Evolutionary conservation across 176 grass and related monocot species (phyloP).

Genomic region (Triticum dicoccoides): DNA sequence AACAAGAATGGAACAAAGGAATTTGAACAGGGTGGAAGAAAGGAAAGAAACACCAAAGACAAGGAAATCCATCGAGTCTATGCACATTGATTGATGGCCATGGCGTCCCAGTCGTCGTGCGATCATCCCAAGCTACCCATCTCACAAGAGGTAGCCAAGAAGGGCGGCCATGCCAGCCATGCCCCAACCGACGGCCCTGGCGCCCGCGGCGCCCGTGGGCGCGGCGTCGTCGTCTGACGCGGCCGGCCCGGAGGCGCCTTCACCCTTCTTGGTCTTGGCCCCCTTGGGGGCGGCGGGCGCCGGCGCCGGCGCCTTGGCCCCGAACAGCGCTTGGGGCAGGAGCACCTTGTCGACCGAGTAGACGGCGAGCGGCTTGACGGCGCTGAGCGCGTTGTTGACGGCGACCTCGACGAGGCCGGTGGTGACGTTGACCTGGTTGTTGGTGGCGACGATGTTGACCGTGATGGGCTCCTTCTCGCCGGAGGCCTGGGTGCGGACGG

Average conservation of each 20-base stretch:
- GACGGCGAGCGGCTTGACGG: conserved; percentile 49
- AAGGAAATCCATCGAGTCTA: neutral
- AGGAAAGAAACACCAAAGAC: neutral
- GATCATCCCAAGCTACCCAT: no score
- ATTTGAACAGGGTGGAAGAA: neutral
- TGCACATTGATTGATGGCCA: conserved; percentile 10
- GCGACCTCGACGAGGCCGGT: conserved; percentile 49
- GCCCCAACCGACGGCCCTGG: conserved; percentile 31
- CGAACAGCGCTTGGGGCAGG: conserved; percentile 59
- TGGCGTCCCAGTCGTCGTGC: neutral
- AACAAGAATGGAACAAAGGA: conserved; percentile 23
- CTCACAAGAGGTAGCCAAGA: conserved; percentile 47
- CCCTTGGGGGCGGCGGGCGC: conserved; percentile 42
- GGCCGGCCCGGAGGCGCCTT: conserved; percentile 16
- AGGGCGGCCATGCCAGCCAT: conserved; percentile 24
- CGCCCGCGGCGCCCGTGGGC: conserved; percentile 15
- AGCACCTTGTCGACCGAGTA: conserved; percentile 84
- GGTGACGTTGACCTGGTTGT: conserved; percentile 62
- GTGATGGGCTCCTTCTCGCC: conserved; percentile 53
- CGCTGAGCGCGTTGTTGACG: conserved; percentile 50
- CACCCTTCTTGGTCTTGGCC: conserved; percentile 43
- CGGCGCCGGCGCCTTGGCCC: conserved; percentile 57
- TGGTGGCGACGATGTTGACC: conserved; percentile 63
- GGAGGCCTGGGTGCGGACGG: conserved; percentile 83
- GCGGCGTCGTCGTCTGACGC: conserved; percentile 27